Evolutionary conservation across 2,329 filamentous ascomycete species (phyloP).

Genomic region (Ophiostoma triangulosporum): DNA sequence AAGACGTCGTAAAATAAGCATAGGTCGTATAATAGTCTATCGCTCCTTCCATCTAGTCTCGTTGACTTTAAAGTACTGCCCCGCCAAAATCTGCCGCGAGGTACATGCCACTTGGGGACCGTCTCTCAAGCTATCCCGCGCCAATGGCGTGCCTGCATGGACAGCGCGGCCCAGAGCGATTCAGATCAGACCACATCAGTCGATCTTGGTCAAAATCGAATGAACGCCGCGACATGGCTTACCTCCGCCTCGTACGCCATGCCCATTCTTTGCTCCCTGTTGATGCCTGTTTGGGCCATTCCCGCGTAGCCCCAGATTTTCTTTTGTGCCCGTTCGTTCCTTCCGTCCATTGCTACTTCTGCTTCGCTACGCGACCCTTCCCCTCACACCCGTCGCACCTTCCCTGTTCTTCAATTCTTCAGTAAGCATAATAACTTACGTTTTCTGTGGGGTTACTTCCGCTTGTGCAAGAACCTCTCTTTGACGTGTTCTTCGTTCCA

Average conservation of each 20-base stretch:
- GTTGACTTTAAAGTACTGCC: neutral
- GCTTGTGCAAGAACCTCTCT: neutral
- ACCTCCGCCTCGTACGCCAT: conserved; percentile 11
- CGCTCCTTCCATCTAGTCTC: neutral
- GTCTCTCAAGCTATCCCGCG: neutral
- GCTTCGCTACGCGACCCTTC: neutral
- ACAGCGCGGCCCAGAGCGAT: conserved; percentile 13
- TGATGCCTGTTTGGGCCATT: neutral
- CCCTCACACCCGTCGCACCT: neutral
- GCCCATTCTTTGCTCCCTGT: neutral
- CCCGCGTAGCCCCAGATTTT: neutral
- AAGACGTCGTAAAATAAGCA: too few species aligned
- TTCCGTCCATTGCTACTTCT: neutral
- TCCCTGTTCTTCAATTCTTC: neutral
- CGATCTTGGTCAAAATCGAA: conserved; percentile 14
- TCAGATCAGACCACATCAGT: conserved; percentile 17
- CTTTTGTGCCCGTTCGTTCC: neutral
- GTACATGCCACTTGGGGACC: neutral
- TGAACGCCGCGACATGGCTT: conserved; percentile 11
- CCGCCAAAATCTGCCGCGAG: neutral
- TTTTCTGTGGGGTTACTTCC: neutral
- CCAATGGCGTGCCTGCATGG: conserved; percentile 8
- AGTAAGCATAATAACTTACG: neutral
- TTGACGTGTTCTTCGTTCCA: conserved; percentile 8
- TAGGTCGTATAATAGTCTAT: too few species aligned